phyloP scores from a whole-genome alignment of 179 eudicot genomes.

The Sideroxylon spinosum region DNA sequence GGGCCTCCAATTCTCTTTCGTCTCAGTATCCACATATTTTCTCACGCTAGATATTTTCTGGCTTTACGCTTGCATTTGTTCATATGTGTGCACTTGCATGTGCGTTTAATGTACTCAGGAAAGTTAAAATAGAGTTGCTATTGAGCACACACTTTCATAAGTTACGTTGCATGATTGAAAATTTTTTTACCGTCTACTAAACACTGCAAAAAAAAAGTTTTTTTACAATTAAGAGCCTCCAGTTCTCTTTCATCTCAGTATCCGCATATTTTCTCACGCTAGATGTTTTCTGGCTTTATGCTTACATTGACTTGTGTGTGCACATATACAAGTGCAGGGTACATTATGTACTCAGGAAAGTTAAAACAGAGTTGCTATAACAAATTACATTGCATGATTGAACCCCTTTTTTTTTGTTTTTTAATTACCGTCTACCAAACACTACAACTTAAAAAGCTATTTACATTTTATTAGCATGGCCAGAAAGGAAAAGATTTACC shows the following conservation, averaged over 20 bases:
- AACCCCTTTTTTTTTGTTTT: neutral
- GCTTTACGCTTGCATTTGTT: neutral
- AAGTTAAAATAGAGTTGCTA: neutral
- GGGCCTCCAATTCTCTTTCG: slow-evolving; percentile 67
- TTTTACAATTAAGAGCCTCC: slow-evolving; percentile 41
- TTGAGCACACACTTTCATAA: neutral
- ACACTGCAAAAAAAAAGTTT: too few species aligned
- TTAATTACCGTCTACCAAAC: neutral
- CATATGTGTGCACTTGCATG: neutral
- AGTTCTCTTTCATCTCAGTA: slow-evolving; percentile 85
- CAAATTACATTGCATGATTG: neutral
- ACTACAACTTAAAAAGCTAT: neutral
- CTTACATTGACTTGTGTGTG: neutral
- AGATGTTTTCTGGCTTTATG: neutral
- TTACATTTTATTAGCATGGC: neutral
- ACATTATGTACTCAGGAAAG: neutral
- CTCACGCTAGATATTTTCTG: neutral
- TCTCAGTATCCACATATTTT: slow-evolving; percentile 72
- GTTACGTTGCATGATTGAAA: neutral
- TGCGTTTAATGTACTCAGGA: neutral
- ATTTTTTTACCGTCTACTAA: neutral
- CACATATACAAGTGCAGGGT: too few species aligned
- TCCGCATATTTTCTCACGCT: slow-evolving; percentile 35
- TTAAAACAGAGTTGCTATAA: neutral
- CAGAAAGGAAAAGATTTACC: neutral